phyloP scores from a whole-genome alignment of 108 stramenopile species.

The Conticribra weissflogii region DNA sequence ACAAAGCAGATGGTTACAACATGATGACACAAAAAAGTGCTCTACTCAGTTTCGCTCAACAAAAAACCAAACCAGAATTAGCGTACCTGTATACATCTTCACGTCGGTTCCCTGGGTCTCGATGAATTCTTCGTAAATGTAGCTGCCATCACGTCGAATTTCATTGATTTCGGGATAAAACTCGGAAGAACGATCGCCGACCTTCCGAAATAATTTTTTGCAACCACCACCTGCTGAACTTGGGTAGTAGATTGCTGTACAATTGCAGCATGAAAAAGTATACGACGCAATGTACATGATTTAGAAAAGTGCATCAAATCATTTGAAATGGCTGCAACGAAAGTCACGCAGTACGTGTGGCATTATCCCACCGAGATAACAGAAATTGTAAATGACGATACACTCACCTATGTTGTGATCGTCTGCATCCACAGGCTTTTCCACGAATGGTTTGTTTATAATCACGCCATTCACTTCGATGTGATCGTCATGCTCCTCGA shows the following conservation, averaged over 20 bases:
- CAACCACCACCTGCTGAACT: conserved; percentile 95
- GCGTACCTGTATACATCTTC: conserved; percentile 73
- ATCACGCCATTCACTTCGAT: conserved; percentile 92
- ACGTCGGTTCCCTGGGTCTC: conserved; percentile 99
- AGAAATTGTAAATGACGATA: no score
- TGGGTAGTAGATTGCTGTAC: conserved; percentile 95
- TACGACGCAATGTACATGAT: no score
- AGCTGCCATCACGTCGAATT: conserved; percentile 91
- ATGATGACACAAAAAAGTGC: neutral
- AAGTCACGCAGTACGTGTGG: no score
- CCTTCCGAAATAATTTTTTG: conserved; percentile 97
- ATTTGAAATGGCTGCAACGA: no score
- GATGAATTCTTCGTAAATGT: conserved; percentile 98
- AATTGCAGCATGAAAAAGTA: no score
- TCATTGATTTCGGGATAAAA: conserved; percentile 94
- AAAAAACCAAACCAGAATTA: no score
- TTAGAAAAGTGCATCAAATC: no score
- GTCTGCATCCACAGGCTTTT: conserved; percentile 99
- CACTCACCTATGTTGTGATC: conserved; percentile 99
- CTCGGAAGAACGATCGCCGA: conserved; percentile 85
- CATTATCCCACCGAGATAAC: no score
- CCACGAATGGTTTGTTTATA: conserved; percentile 98
- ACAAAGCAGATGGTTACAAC: neutral
- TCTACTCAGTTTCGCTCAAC: no score
- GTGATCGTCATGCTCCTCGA: conserved; percentile 94